Evolutionary conservation across 1,139 yeast species (phyloP), one percentile per base, ranked within the genome.

Genomic region (Nadsonia starkeyi-henricii): DNA sequence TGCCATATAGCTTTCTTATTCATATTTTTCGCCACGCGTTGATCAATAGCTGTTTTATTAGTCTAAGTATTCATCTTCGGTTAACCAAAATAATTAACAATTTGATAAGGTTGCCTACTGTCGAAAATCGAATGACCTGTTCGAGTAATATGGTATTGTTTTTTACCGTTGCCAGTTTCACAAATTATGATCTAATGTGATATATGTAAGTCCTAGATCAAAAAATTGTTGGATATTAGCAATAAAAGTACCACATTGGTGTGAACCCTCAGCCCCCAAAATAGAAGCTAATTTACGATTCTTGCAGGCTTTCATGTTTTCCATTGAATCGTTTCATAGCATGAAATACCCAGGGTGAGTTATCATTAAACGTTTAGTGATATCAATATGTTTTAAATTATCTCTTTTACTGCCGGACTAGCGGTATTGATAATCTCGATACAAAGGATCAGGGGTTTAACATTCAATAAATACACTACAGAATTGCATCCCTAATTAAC

Each of bases 361-460:
- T 3, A 60, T 61, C 4, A 71, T 70, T 26, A 74, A 55, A 49
- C 79, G 59, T 53, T 69, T 68, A 5, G 72, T 68, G 7, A 74
- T 73, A 56, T 75, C 79, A 44, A 75, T 72, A 55, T 73, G 78
- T 51, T 75, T 79, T 54, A 75, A 50, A 1, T 78, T 74, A 54
- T 74, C 78, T 51, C 78, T 60, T n/a, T n/a, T 2, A 74, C 77
- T 1, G 68, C 71, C 20, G 50, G 45, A 45, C 49, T 51, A 15
- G 51, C 49, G 33, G 28, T 37, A 42, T 54, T 53, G n/a, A 47
- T 51, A 54, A 45, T 53, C 57, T 44, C 48, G 54, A 44, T 52
- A 48, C 20, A 43, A 19, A 8, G 46, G 51, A 41, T 52, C 51
- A 1, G 39, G 39, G 12, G 18, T 37, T 45, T 50, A 43, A 47